phyloP scores from a whole-genome alignment of 441 rosid species.

The Populus hybrid region DNA sequence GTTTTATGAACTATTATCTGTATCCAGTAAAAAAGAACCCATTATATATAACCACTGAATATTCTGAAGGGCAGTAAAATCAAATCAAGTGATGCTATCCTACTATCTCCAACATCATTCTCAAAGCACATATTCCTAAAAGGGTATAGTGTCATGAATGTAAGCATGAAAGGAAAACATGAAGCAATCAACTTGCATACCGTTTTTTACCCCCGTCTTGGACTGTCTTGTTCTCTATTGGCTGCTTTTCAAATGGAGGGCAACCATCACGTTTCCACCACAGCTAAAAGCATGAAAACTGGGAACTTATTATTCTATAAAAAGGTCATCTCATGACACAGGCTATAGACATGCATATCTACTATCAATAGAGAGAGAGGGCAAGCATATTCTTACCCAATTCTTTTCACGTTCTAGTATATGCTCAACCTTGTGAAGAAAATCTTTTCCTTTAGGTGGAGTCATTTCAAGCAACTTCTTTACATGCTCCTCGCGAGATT shows the following conservation, averaged over 20 bases:
- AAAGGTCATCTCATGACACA: background rate
- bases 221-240: constrained; percentile 53
- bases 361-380: constrained; percentile 14
- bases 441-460: constrained; percentile 90
- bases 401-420: constrained; percentile 91
- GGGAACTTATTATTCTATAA: constrained; percentile 7
- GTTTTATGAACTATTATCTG: background rate
- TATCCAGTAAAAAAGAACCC: background rate
- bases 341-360: background rate
- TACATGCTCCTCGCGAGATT: constrained; percentile 79
- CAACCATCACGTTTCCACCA: constrained; percentile 99
- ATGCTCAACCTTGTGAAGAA: constrained; percentile 82
- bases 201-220: constrained; percentile 72
- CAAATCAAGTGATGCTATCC: background rate
- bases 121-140: background rate
- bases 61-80: background rate
- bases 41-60: background rate
- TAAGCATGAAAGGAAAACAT: background rate
- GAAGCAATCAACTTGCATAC: constrained; percentile 34
- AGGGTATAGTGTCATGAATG: background rate
- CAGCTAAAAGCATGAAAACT: constrained; percentile 46
- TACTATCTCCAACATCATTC: constrained; percentile 3
- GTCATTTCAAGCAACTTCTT: constrained; percentile 86
- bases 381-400: constrained; percentile 55
- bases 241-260: constrained; percentile 93